Conservation (phyloP, 2,329 filamentous ascomycete species). For the Colletotrichum sp. region DNA sequence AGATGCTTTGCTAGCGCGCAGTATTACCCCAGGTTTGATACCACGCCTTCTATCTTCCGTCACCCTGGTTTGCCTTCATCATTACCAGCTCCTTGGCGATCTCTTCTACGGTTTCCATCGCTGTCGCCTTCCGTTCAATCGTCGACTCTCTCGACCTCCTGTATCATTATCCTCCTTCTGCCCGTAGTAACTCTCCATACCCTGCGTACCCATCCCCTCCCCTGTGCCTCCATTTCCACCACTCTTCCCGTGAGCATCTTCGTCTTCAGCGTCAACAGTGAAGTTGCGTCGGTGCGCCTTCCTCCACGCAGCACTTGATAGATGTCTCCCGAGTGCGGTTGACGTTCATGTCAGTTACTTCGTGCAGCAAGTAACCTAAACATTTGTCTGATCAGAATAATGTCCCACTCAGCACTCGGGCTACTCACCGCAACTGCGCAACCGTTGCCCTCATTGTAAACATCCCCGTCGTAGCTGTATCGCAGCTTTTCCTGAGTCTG, state of each 20-base stretch:
- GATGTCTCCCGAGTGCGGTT: background rate
- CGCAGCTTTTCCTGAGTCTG: background rate
- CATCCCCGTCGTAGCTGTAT: background rate
- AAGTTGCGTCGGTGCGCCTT: background rate
- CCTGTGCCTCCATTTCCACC: background rate
- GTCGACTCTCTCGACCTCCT: background rate
- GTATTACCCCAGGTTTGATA: background rate
- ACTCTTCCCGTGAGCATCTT: background rate
- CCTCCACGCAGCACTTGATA: background rate
- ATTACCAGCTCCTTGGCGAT: background rate
- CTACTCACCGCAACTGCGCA: background rate
- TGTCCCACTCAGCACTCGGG: background rate
- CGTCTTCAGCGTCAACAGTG: background rate
- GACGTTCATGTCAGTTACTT: background rate
- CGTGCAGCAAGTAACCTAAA: background rate
- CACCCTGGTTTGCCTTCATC: background rate
- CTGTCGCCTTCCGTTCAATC: fast-evolving
- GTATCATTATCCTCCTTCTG: background rate
- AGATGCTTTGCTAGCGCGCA: background rate
- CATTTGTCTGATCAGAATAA: background rate
- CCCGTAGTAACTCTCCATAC: fast-evolving
- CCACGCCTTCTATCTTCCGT: background rate
- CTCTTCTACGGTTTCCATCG: background rate
- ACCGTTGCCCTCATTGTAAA: background rate
- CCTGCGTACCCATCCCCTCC: background rate